Evolutionary conservation across 2,329 filamentous ascomycete species (phyloP).

Genomic region (Penicillium sp.): DNA sequence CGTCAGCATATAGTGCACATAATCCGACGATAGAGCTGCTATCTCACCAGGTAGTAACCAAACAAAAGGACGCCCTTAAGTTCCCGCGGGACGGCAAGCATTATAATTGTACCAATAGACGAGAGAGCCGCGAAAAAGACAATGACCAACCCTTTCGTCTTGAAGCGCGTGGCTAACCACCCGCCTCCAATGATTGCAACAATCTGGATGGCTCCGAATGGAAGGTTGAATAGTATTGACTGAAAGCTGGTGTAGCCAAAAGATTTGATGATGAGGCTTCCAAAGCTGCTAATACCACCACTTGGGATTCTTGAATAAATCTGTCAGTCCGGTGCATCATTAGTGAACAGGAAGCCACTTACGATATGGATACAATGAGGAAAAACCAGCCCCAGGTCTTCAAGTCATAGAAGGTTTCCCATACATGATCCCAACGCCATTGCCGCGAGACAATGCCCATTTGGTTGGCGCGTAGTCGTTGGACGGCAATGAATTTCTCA

Average conservation of each 20-base stretch:
- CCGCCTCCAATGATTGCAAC: conserved; percentile 37
- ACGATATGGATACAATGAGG: conserved; percentile 29
- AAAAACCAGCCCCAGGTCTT: conserved; percentile 45
- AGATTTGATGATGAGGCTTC: conserved; percentile 47
- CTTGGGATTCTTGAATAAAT: conserved; percentile 36
- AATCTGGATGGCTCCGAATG: conserved; percentile 45
- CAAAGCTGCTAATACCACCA: conserved; percentile 45
- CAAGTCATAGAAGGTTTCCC: conserved; percentile 34
- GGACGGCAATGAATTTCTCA: conserved; percentile 50
- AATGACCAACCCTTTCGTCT: conserved; percentile 52
- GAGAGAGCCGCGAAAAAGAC: conserved; percentile 45
- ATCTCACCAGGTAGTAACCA: conserved; percentile 55
- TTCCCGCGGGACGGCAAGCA: conserved; percentile 53
- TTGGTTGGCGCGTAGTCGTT: conserved; percentile 59
- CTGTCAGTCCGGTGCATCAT: neutral
- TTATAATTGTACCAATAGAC: conserved; percentile 50
- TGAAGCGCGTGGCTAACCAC: conserved; percentile 49
- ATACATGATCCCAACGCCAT: conserved; percentile 57
- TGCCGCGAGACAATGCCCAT: conserved; percentile 59
- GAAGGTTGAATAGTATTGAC: conserved; percentile 49
- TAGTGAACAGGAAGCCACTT: neutral
- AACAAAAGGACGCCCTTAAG: conserved; percentile 56
- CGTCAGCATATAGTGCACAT: neutral
- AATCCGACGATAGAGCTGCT: neutral
- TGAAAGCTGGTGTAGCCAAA: conserved; percentile 47